A percentile compares a stretch with the other conserved stretches of the same genome.
phyloP scores from a whole-genome alignment of 169 alveolate species.

The Cyclospora cayetanensis region DNA sequence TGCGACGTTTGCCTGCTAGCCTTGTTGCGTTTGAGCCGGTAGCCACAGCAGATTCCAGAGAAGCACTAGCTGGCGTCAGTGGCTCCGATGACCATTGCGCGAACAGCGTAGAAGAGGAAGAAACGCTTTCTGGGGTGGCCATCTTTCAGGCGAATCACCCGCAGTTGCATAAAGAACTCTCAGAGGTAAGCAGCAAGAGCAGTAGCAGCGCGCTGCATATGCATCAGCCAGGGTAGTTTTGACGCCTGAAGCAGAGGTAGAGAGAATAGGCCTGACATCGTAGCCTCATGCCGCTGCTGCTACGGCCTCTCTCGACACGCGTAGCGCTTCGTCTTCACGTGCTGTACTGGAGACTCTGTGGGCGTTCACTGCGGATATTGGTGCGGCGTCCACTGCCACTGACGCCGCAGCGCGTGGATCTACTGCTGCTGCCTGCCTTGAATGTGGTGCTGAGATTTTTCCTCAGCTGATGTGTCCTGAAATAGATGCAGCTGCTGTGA shows the following conservation, averaged over 20 bases:
- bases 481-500: background rate
- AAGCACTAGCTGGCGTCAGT: no score
- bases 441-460: background rate
- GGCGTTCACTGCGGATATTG: background rate
- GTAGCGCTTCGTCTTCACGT: background rate
- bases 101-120: background rate
- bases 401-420: background rate
- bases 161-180: background rate
- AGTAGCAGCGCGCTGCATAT: slow-evolving; percentile 6
- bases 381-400: background rate
- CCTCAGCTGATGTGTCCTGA: background rate
- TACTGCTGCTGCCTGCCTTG: background rate
- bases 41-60: no score
- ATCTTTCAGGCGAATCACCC: background rate
- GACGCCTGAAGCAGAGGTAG: background rate
- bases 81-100: no score
- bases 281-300: background rate
- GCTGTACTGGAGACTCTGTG: background rate
- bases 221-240: background rate
- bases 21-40: no score
- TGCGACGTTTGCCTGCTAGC: no score
- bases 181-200: background rate
- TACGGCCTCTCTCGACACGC: background rate
- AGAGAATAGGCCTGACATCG: background rate
- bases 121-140: background rate